Conservation (phyloP, 106 monocot species). For the Allium sativum region DNA sequence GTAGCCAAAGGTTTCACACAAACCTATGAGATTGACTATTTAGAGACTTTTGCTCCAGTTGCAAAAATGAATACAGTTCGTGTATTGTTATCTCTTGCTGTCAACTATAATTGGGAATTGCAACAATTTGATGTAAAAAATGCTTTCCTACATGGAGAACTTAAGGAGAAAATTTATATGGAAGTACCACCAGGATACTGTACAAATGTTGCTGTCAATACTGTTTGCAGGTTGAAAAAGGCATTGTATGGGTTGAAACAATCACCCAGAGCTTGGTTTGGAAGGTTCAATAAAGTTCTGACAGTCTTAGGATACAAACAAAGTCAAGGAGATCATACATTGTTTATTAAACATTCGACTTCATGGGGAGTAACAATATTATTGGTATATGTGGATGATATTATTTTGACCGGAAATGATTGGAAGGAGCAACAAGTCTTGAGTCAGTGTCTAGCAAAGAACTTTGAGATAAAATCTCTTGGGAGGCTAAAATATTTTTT, state of each 20-base stretch:
- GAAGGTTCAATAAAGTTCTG: neutral
- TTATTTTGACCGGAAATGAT: neutral
- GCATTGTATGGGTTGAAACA: slow-evolving; percentile 1
- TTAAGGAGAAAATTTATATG: slow-evolving; percentile 7
- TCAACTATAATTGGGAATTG: neutral
- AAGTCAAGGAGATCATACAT: neutral
- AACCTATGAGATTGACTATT: neutral
- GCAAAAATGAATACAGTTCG: slow-evolving; percentile 4
- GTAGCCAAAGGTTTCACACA: slow-evolving; percentile 1
- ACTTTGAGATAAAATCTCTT: slow-evolving; percentile 1
- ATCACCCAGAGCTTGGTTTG: neutral
- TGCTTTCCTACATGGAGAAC: neutral
- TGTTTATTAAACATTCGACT: neutral
- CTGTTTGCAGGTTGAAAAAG: neutral
- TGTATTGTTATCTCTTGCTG: neutral
- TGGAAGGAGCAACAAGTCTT: neutral
- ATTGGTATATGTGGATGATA: slow-evolving; percentile 3
- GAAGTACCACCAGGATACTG: neutral
- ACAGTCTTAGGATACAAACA: neutral
- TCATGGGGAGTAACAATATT: neutral
- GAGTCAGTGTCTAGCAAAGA: neutral
- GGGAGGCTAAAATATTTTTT: slow-evolving; percentile 1
- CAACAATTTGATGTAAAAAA: neutral
- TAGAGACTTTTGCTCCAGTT: neutral
- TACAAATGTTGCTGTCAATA: neutral